Evolutionary conservation across 352 stramenopile genomes (phyloP).

Genomic region (Globisporangium rhizosaccharum): DNA sequence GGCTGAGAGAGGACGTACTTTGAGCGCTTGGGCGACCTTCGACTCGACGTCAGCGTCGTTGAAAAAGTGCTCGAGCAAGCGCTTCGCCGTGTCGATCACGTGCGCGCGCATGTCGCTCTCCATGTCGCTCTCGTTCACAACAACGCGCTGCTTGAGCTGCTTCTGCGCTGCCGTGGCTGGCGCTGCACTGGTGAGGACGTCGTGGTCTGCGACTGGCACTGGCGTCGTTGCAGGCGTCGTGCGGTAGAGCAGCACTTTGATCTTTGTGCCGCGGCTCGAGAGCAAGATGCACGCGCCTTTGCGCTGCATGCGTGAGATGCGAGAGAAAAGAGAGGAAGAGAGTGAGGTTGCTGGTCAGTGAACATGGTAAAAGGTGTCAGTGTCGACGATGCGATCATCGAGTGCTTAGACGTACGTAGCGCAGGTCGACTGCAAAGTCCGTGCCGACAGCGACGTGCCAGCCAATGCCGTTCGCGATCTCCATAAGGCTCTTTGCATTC

Average conservation of each 20-base stretch:
- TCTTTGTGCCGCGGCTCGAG: constrained; percentile 47
- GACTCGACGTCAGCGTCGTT: constrained; percentile 31
- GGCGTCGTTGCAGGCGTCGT: constrained; percentile 37
- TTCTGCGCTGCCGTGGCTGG: constrained; percentile 12
- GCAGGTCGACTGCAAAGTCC: constrained; percentile 72
- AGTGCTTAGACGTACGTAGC: constrained; percentile 43
- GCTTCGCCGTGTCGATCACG: constrained; percentile 32
- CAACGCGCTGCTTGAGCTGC: constrained; percentile 34
- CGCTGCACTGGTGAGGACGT: constrained; percentile 12
- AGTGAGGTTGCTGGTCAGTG: background rate
- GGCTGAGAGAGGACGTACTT: constrained; percentile 19
- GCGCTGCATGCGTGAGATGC: constrained; percentile 25
- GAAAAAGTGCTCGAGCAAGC: constrained; percentile 36
- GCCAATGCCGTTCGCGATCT: constrained; percentile 39
- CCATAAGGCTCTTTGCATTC: constrained; percentile 31
- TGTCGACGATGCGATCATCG: background rate
- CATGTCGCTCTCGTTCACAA: constrained; percentile 45
- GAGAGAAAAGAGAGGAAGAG: background rate
- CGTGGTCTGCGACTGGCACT: constrained; percentile 28
- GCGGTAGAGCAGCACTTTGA: constrained; percentile 73
- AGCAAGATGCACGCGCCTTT: constrained; percentile 65
- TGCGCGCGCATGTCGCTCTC: constrained; percentile 28
- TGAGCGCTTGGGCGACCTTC: constrained; percentile 52
- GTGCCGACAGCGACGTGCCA: constrained; percentile 68
- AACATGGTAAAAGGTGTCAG: no score